These are phyloP conservation scores for Phytophthora pistaciae DNA, from an alignment of 352 stramenopile genomes.

Conservation along the genomic window DNA sequence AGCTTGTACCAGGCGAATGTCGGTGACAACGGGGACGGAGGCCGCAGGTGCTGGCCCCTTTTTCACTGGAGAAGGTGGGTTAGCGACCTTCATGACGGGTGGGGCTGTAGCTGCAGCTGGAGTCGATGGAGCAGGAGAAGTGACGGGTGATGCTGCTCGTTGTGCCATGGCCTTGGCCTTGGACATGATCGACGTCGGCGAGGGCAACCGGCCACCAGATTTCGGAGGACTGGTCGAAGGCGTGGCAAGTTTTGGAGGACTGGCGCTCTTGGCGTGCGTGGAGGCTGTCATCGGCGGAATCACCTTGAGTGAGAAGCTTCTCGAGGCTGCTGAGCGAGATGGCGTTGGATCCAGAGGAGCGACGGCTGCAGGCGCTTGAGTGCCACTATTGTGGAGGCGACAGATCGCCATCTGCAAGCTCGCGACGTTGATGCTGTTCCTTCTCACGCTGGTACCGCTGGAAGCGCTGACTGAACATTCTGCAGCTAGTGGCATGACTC, in stretches of 20 bases:
- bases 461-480: conserved; percentile 1
- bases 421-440: conserved; percentile 31
- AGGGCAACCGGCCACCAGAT: conserved; percentile 21
- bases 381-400: conserved; percentile 11
- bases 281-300: conserved; percentile 7
- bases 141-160: conserved; percentile 24
- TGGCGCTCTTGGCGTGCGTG: conserved; percentile 7
- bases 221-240: conserved; percentile 21
- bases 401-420: conserved; percentile 25
- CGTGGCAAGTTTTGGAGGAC: conserved; percentile 13
- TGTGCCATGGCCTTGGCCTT: conserved; percentile 36
- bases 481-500: not conserved
- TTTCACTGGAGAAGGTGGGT: conserved; percentile 28
- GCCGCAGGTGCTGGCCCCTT: conserved; percentile 22
- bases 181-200: conserved; percentile 32
- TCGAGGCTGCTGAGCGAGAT: conserved; percentile 1
- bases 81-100: conserved; percentile 11
- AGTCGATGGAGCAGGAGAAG: conserved; percentile 3
- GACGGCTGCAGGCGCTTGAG: conserved; percentile 7
- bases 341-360: conserved; percentile 1
- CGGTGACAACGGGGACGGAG: conserved; percentile 32
- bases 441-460: conserved; percentile 7
- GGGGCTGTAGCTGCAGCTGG: not conserved
- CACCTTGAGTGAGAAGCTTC: conserved; percentile 18
- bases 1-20: conserved; percentile 73